phyloP scores from a whole-genome alignment of 371 early-diverging fungal genomes.

The Blakeslea trispora region DNA sequence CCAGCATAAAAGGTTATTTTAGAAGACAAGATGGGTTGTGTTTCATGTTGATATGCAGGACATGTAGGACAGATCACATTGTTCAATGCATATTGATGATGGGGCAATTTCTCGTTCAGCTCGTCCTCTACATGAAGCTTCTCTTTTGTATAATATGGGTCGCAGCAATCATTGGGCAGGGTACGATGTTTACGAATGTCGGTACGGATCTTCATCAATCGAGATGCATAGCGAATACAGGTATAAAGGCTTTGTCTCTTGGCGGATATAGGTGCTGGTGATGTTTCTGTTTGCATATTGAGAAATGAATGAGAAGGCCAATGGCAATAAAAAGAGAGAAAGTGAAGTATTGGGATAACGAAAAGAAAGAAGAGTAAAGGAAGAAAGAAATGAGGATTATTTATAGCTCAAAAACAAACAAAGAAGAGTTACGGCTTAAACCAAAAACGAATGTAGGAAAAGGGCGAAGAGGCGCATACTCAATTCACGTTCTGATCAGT shows the following conservation, averaged over 20 bases:
- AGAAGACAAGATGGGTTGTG: background rate
- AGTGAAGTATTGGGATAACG: background rate
- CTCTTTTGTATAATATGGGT: background rate
- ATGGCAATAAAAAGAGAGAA: too few relatives aligned
- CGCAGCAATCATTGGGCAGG: constrained; percentile 4
- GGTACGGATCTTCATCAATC: constrained; percentile 14
- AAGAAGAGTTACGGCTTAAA: too few relatives aligned
- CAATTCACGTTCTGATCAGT: too few relatives aligned
- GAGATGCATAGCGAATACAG: constrained; percentile 17
- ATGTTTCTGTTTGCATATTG: too few relatives aligned
- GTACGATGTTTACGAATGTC: constrained; percentile 15
- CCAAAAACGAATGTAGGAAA: too few relatives aligned
- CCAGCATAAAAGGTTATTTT: background rate
- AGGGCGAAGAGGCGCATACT: too few relatives aligned
- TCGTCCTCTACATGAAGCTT: constrained; percentile 1
- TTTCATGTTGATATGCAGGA: background rate
- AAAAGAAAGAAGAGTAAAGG: background rate
- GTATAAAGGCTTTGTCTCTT: constrained; percentile 19
- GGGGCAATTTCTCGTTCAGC: background rate
- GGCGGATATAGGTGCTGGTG: background rate
- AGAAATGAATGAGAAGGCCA: too few relatives aligned
- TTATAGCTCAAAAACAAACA: background rate
- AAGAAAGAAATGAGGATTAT: background rate
- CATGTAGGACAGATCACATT: background rate
- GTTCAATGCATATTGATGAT: too few relatives aligned